A percentile compares a stretch with the other conserved stretches of the same genome.
Conservation (phyloP, 2,329 filamentous ascomycete species). For the Pseudogymnoascus verrucosus region DNA sequence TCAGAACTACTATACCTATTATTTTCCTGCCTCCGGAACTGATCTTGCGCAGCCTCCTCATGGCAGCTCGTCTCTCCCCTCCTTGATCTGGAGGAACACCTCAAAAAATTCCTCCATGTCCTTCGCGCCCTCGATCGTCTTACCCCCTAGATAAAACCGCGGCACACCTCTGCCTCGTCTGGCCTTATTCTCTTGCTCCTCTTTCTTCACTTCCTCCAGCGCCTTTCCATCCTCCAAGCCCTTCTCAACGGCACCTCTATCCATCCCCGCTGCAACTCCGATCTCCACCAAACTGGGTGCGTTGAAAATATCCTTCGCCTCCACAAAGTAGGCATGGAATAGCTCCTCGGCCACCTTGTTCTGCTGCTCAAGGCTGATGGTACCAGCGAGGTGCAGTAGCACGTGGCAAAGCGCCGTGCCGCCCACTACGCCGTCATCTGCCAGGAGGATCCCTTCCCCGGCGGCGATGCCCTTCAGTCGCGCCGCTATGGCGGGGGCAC, state of each 20-base stretch:
- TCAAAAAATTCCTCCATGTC: neutral
- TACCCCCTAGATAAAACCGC: neutral
- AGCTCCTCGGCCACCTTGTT: slow-evolving; percentile 53
- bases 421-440: neutral
- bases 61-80: slow-evolving; percentile 33
- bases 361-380: slow-evolving; percentile 31
- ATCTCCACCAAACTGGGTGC: slow-evolving; percentile 17
- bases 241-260: slow-evolving; percentile 44
- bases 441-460: neutral
- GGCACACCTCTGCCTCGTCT: neutral
- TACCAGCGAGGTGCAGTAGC: neutral
- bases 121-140: neutral
- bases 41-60: slow-evolving; percentile 59
- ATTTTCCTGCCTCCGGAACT: slow-evolving; percentile 63
- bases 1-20: slow-evolving; percentile 64
- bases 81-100: slow-evolving; percentile 19
- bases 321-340: slow-evolving; percentile 60
- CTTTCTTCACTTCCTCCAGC: slow-evolving; percentile 45
- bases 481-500: neutral
- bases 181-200: slow-evolving; percentile 43
- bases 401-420: neutral
- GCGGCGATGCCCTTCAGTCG: neutral
- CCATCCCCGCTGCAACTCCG: slow-evolving; percentile 29
- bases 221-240: slow-evolving; percentile 46
- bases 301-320: slow-evolving; percentile 55